Evolutionary conservation across 257 asterid genomes (phyloP).

Genomic region (Asclepias syriaca): DNA sequence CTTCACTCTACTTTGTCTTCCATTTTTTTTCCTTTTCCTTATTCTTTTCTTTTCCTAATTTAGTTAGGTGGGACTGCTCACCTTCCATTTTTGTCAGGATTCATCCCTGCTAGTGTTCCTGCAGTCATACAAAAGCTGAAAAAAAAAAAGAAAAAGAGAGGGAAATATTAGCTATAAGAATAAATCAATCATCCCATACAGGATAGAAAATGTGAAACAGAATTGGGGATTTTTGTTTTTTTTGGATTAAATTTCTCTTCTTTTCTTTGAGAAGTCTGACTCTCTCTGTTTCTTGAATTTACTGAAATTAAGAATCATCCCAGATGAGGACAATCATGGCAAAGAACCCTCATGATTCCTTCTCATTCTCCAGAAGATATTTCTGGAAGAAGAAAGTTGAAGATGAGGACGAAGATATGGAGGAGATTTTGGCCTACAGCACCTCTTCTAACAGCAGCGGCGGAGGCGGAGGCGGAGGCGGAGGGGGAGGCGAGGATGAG

Average conservation of each 20-base stretch:
- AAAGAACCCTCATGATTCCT: conserved; percentile 54
- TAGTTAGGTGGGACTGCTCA: conserved; percentile 69
- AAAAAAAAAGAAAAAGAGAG: conserved; percentile 5
- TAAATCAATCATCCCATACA: conserved; percentile 19
- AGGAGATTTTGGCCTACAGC: conserved; percentile 37
- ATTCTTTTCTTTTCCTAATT: conserved; percentile 15
- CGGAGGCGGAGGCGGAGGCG: too few relatives aligned
- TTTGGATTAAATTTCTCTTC: too few relatives aligned
- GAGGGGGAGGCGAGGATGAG: conserved; percentile 16
- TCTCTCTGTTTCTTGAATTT: conserved; percentile 2
- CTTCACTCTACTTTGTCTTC: conserved; percentile 3
- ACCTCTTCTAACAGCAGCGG: conserved; percentile 22
- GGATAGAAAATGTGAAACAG: not conserved
- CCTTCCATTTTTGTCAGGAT: conserved; percentile 54
- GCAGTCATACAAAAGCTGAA: conserved; percentile 27
- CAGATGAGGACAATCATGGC: conserved; percentile 68
- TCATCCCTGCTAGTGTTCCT: conserved; percentile 12
- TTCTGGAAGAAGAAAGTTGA: conserved; percentile 58
- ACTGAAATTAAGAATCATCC: not conserved
- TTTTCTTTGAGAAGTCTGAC: conserved; percentile 1
- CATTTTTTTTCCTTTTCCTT: not conserved
- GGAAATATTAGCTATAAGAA: conserved; percentile 13
- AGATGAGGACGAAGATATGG: conserved; percentile 49
- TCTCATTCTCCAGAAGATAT: conserved; percentile 85
- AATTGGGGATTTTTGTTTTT: not conserved